Base-by-base conservation (phyloP, 1,139 yeast genomes). In the Blastobotrys ciferrii region DNA sequence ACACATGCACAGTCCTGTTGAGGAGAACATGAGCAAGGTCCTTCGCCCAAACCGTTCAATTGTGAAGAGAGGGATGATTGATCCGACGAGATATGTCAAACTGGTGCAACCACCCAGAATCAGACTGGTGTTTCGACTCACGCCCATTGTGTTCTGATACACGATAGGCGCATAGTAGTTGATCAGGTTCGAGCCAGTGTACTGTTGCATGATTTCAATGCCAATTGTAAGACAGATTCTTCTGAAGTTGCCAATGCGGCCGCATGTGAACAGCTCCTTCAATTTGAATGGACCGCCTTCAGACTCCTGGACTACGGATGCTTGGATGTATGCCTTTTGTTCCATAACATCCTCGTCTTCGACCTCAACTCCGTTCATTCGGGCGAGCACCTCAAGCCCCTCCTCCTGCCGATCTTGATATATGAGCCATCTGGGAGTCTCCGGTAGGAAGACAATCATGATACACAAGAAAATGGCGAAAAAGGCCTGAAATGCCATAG, bases 21-120 rank as follows among this genome's bases (percentile, higher is more conserved):
- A 53, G 1, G 55, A 55, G 2, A 37, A 42, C 50, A 76, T 59
- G 51, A 75, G 64, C 41, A 76, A 65, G 1, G 74, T 72, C 58
- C 81, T 68, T 65, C 82, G 70, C 50, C 82, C 82, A 30, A 72
- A 58, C 50, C 71, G 69, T 58, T 78, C 82, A 56, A 77, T 65
- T 48, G 75, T 59, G 58, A 65, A 72, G 55, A 77, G 66, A 11
- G 77, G 60, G 19, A 59, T 58, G 38, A 57, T 49, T 1, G 60
- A 57, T 13, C 57, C 54, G n/a, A 49, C 52, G 33, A 59, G 58
- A 28, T 45, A 45, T 2, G 48, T 45, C 43, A 45, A 17, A 39
- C 48, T 45, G 11, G 48, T 45, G 31, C 48, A 45, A 5, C 48
- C 48, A 12, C 48, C 48, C 2, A 45, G 42, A 15, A 45, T 45